Conservation (phyloP, 805 yeast species). For the Zygotorulaspora sp. region DNA sequence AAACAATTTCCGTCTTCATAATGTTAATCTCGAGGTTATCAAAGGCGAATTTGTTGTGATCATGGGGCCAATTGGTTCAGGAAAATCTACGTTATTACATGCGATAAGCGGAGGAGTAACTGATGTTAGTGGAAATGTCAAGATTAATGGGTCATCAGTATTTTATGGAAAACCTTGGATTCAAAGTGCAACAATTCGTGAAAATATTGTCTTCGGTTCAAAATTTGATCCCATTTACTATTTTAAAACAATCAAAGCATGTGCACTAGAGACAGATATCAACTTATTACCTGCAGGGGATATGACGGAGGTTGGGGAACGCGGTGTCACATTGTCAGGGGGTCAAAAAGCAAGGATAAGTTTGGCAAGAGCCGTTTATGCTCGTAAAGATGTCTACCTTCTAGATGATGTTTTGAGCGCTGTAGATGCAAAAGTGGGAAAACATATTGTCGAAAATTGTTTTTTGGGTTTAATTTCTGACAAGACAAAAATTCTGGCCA, state of each 20-base stretch:
- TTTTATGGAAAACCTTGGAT: conserved; percentile 59
- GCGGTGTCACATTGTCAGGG: conserved; percentile 71
- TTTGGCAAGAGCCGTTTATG: conserved; percentile 66
- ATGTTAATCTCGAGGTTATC: conserved; percentile 35
- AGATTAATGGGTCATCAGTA: conserved; percentile 45
- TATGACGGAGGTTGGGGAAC: conserved; percentile 65
- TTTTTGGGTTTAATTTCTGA: conserved; percentile 46
- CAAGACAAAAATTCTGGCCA: conserved; percentile 64
- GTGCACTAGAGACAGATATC: conserved; percentile 57
- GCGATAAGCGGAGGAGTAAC: conserved; percentile 64
- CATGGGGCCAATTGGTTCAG: conserved; percentile 56
- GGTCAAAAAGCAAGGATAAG: conserved; percentile 72
- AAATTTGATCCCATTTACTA: conserved; percentile 46
- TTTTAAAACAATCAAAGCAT: conserved; percentile 49
- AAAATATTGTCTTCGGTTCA: conserved; percentile 59
- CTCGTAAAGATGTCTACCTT: conserved; percentile 52
- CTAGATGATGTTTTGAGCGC: conserved; percentile 71
- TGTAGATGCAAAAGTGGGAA: conserved; percentile 72
- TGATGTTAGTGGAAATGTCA: conserved; percentile 45
- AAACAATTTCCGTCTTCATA: neutral
- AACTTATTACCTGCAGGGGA: conserved; percentile 62
- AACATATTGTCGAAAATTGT: conserved; percentile 59
- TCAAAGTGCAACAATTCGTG: conserved; percentile 64
- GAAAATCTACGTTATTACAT: conserved; percentile 51
- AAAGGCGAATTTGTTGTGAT: conserved; percentile 62